phyloP scores from a whole-genome alignment of 2,329 filamentous ascomycete genomes.

The Incumbomyces delicatus region DNA sequence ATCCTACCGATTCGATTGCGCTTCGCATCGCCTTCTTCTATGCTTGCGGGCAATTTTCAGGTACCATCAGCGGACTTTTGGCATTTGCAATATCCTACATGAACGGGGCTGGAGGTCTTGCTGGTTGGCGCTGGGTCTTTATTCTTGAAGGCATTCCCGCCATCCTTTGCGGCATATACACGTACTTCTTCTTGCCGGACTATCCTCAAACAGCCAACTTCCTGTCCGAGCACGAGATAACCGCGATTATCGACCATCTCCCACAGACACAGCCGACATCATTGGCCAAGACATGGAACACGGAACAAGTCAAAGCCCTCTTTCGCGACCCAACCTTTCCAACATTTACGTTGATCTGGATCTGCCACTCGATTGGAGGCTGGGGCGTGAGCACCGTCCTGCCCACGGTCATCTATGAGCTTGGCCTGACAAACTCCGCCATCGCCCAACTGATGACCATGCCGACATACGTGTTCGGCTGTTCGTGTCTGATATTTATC shows the following conservation, averaged over 20 bases:
- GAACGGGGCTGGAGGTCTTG: constrained; percentile 25
- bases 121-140: constrained; percentile 34
- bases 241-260: constrained; percentile 20
- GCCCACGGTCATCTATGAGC: constrained; percentile 35
- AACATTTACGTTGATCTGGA: constrained; percentile 32
- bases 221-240: constrained; percentile 9
- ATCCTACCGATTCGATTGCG: constrained; percentile 28
- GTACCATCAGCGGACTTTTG: constrained; percentile 25
- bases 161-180: constrained; percentile 19
- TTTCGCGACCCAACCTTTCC: constrained; percentile 29
- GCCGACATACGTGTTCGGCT: constrained; percentile 21
- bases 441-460: constrained; percentile 38
- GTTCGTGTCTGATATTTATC: constrained; percentile 16
- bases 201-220: constrained; percentile 19
- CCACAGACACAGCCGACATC: constrained; percentile 11
- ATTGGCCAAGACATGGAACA: constrained; percentile 16
- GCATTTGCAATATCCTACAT: constrained; percentile 32
- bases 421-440: constrained; percentile 34
- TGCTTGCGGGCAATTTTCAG: constrained; percentile 27
- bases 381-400: constrained; percentile 33
- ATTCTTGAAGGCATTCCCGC: constrained; percentile 30
- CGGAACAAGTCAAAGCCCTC: constrained; percentile 23
- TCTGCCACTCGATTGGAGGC: constrained; percentile 35
- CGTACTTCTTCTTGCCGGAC: constrained; percentile 11
- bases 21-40: constrained; percentile 32